phyloP scores from a whole-genome alignment of 176 grass and related monocot genomes.

The Chloris gayana region DNA sequence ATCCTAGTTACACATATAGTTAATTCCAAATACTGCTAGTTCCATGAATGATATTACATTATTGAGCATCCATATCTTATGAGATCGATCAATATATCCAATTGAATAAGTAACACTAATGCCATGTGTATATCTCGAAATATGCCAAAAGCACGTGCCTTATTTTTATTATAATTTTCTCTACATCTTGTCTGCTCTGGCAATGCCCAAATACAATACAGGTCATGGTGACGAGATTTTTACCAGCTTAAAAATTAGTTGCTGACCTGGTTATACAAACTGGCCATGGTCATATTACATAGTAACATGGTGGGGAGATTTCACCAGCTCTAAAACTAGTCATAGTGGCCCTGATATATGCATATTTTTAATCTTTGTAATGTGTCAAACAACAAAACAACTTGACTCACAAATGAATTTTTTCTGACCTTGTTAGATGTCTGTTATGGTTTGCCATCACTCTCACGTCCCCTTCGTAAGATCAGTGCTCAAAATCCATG shows the following conservation, averaged over 20 bases:
- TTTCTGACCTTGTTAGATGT: slow-evolving; percentile 17
- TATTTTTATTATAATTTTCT: no score
- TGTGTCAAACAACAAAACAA: not conserved
- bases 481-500: slow-evolving; percentile 31
- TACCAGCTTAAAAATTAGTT: no score
- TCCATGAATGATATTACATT: not conserved
- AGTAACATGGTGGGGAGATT: not conserved
- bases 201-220: no score
- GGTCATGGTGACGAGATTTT: no score
- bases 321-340: not conserved
- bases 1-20: not conserved
- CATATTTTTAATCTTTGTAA: slow-evolving; percentile 2
- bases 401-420: not conserved
- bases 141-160: slow-evolving; percentile 16
- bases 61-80: no score
- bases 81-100: not conserved
- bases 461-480: slow-evolving; percentile 28
- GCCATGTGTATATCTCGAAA: not conserved
- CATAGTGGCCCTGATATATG: not conserved
- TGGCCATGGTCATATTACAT: no score
- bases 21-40: not conserved
- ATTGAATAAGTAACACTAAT: not conserved
- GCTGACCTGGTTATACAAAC: no score
- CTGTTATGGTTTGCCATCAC: not conserved
- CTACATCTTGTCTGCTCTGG: no score